A percentile compares a stretch with the other conserved stretches of the same genome.
Conservation (phyloP, 2,329 filamentous ascomycete genomes). For the Phialocephala sp. region DNA sequence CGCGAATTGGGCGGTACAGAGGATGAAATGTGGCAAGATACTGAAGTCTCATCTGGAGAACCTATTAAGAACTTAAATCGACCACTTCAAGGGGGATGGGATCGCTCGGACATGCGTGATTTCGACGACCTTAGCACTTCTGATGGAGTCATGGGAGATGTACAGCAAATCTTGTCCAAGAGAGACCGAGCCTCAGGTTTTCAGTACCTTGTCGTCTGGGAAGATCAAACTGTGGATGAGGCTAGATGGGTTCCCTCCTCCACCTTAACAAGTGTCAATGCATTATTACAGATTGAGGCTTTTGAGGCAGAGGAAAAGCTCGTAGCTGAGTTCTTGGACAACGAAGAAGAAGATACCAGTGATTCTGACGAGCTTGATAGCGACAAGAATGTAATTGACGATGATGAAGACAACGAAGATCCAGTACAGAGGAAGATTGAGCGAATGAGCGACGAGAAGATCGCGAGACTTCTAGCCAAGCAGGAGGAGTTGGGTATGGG, state of each 20-base stretch:
- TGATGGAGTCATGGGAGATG: conserved; percentile 49
- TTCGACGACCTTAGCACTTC: conserved; percentile 57
- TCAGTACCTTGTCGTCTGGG: conserved; percentile 58
- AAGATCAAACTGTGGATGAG: conserved; percentile 50
- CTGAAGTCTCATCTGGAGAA: conserved; percentile 34
- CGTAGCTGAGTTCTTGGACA: conserved; percentile 35
- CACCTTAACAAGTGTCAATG: conserved; percentile 42
- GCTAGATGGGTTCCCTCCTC: conserved; percentile 54
- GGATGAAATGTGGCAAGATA: conserved; percentile 46
- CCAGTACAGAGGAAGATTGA: conserved; percentile 42
- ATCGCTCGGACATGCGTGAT: conserved; percentile 51
- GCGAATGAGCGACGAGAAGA: conserved; percentile 64
- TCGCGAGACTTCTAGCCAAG: conserved; percentile 65
- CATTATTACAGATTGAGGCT: conserved; percentile 40
- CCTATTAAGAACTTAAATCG: conserved; percentile 15
- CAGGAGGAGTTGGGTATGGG: conserved; percentile 68
- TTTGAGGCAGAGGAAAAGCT: conserved; percentile 45
- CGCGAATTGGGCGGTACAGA: conserved; percentile 53
- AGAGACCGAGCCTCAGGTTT: conserved; percentile 50
- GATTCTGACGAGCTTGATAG: conserved; percentile 42
- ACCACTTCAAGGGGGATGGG: conserved; percentile 45
- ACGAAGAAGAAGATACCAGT: conserved; percentile 34
- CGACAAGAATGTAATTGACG: conserved; percentile 46
- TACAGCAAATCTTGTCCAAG: conserved; percentile 52
- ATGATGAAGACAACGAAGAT: conserved; percentile 47